These are phyloP conservation scores for Hyaloperonospora brassicae DNA, from an alignment of 352 stramenopile genomes.

Conservation along the genomic window DNA sequence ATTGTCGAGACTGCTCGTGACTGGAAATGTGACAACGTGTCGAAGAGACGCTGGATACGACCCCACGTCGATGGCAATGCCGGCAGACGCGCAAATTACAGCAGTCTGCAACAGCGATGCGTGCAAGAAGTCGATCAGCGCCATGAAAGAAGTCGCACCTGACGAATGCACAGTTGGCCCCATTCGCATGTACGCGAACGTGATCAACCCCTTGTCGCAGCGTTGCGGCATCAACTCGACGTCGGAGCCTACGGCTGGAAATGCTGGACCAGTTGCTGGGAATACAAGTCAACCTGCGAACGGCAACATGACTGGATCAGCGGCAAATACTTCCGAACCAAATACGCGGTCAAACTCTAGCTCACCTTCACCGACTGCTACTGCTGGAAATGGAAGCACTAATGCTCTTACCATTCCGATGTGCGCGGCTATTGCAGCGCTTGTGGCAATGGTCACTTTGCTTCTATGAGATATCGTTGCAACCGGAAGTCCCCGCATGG, in stretches of 20 bases:
- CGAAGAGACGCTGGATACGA: constrained; percentile 26
- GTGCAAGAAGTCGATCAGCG: constrained; percentile 22
- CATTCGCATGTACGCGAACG: constrained; percentile 20
- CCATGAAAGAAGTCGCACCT: constrained; percentile 21
- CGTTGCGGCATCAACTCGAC: constrained; percentile 17
- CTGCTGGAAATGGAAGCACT: constrained; percentile 9
- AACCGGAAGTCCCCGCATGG: not conserved
- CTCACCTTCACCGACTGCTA: constrained; percentile 5
- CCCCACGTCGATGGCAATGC: constrained; percentile 19
- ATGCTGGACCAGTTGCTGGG: constrained; percentile 4
- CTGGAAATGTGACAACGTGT: constrained; percentile 25
- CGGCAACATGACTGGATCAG: constrained; percentile 7
- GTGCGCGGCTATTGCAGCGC: constrained; percentile 8
- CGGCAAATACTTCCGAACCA: constrained; percentile 10
- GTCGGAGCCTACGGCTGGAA: constrained; percentile 9
- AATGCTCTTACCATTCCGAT: constrained; percentile 11
- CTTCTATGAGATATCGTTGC: constrained; percentile 14
- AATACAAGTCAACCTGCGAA: not conserved
- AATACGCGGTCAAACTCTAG: constrained; percentile 1
- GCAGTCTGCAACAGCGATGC: constrained; percentile 27
- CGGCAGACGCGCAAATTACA: constrained; percentile 21
- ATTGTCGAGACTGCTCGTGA: constrained; percentile 22
- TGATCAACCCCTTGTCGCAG: constrained; percentile 19
- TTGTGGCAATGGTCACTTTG: constrained; percentile 11
- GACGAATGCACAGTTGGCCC: constrained; percentile 26